Evolutionary conservation across 768 basidiomycete genomes (phyloP).

Genomic region (Lentinus brumalis): DNA sequence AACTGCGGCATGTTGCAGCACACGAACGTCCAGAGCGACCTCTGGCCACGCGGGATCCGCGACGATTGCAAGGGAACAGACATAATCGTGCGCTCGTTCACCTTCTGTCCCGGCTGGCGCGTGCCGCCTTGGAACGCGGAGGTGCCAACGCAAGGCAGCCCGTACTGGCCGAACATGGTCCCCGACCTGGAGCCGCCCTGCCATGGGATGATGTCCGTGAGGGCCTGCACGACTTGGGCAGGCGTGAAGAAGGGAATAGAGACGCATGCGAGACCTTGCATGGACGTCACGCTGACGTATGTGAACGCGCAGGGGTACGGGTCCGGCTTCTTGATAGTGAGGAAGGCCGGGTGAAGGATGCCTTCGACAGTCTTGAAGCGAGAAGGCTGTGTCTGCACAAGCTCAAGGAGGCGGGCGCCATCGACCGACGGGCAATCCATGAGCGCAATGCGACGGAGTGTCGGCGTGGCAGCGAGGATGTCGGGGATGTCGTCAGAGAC

Average conservation of each 20-base stretch:
- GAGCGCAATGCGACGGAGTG: constrained; percentile 28
- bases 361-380: constrained; percentile 33
- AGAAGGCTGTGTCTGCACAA: constrained; percentile 27
- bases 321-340: constrained; percentile 8
- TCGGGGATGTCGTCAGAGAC: constrained; percentile 25
- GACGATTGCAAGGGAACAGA: neutral
- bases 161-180: constrained; percentile 5
- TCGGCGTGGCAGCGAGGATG: constrained; percentile 25
- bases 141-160: neutral
- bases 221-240: constrained; percentile 27
- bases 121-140: constrained; percentile 20
- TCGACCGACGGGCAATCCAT: constrained; percentile 31
- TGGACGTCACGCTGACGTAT: constrained; percentile 3
- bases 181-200: neutral
- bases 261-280: neutral
- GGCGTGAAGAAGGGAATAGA: constrained; percentile 34
- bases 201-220: constrained; percentile 12
- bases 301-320: constrained; percentile 27
- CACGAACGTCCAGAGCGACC: constrained; percentile 24
- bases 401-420: constrained; percentile 20
- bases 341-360: constrained; percentile 29
- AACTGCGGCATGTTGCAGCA: neutral
- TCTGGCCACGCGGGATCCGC: neutral
- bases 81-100: neutral
- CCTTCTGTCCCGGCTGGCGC: constrained; percentile 7